A percentile compares a stretch with the other conserved stretches of the same genome.
phyloP scores from a whole-genome alignment of 805 yeast genomes.

The Yamadazyma paraphyllophila region DNA sequence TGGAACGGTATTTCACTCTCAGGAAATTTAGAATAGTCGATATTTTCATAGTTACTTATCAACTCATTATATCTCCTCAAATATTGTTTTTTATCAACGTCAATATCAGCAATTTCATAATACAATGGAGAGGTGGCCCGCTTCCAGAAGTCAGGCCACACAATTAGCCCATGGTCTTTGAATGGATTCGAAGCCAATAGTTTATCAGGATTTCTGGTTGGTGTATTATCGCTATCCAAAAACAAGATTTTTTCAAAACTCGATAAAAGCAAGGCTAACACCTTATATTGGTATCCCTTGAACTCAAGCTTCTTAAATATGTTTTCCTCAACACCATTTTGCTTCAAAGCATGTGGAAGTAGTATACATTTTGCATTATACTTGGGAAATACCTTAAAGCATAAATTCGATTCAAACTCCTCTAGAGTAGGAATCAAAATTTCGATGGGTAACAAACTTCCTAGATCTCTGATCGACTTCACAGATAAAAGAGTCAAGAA shows the following conservation, averaged over 20 bases:
- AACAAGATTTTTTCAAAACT: conserved; percentile 69
- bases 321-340: conserved; percentile 15
- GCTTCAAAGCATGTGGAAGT: conserved; percentile 29
- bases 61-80: conserved; percentile 34
- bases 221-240: conserved; percentile 75
- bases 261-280: conserved; percentile 37
- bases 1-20: conserved; percentile 27
- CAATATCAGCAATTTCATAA: conserved; percentile 64
- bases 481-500: conserved; percentile 69
- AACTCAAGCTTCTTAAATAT: conserved; percentile 33
- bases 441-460: conserved; percentile 75
- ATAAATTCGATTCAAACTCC: conserved; percentile 68
- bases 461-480: conserved; percentile 60
- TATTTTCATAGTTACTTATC: conserved; percentile 9
- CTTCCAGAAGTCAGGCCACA: conserved; percentile 91
- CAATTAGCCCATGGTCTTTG: conserved; percentile 49
- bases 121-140: conserved; percentile 74
- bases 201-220: conserved; percentile 61
- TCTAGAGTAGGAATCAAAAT: conserved; percentile 69
- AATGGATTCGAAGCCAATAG: conserved; percentile 60
- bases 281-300: conserved; percentile 44
- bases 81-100: conserved; percentile 25
- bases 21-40: conserved; percentile 10
- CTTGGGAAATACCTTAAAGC: conserved; percentile 37
- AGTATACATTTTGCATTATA: conserved; percentile 39